A percentile compares a stretch with the other conserved stretches of the same genome.
These are phyloP conservation scores for Psilocybe cyanescens DNA, from an alignment of 768 basidiomycete species.

Conservation along the genomic window DNA sequence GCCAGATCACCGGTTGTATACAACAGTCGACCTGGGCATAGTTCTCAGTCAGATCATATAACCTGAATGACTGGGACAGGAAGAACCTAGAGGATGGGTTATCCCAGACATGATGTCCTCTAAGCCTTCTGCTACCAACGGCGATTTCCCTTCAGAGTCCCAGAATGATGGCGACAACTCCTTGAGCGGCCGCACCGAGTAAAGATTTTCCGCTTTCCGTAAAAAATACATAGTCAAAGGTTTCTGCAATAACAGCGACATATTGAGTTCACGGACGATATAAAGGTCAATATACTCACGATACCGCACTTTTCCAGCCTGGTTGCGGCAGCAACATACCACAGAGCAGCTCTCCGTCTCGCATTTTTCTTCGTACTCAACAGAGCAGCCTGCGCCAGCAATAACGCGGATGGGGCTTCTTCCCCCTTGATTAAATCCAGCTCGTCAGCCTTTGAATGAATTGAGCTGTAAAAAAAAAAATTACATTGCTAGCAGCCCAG, in stretches of 20 bases:
- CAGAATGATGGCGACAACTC: constrained; percentile 80
- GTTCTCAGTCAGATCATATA: not conserved
- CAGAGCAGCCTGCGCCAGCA: constrained; percentile 80
- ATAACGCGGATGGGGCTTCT: constrained; percentile 78
- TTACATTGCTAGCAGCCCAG: constrained; percentile 82
- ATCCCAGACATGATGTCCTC: constrained; percentile 72
- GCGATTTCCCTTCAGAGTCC: constrained; percentile 63
- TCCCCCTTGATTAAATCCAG: constrained; percentile 62
- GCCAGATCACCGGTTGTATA: constrained; percentile 89
- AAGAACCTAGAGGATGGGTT: constrained; percentile 76
- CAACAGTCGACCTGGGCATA: constrained; percentile 68
- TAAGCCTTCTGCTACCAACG: constrained; percentile 47
- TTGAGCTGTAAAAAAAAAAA: constrained; percentile 29
- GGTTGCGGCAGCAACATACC: constrained; percentile 80
- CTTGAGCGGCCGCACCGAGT: constrained; percentile 52
- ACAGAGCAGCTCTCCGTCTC: constrained; percentile 70
- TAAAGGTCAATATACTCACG: constrained; percentile 47
- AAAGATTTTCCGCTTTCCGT: constrained; percentile 69
- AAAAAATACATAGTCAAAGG: constrained; percentile 84
- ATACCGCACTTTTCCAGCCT: constrained; percentile 84
- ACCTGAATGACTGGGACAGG: not conserved
- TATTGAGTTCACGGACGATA: constrained; percentile 3
- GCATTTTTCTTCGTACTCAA: constrained; percentile 62
- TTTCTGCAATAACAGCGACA: constrained; percentile 54
- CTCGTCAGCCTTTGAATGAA: constrained; percentile 11